These are phyloP conservation scores for Alternaria angustiovoidea DNA, from an alignment of 2,329 filamentous ascomycete genomes.

Conservation along the genomic window DNA sequence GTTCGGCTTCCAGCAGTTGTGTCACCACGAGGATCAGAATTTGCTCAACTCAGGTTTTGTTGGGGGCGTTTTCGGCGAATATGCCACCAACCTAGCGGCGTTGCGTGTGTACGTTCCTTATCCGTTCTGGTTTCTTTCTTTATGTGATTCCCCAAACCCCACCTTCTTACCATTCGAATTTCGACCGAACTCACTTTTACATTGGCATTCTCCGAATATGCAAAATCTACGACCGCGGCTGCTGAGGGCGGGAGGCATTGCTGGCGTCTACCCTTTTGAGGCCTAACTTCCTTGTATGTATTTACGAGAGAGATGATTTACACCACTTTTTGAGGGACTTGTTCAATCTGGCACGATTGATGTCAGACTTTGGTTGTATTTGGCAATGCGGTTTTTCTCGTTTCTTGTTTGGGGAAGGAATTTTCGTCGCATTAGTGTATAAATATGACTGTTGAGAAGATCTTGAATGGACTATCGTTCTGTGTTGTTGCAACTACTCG, in stretches of 20 bases:
- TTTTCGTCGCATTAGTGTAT: slow-evolving; percentile 10
- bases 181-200: slow-evolving; percentile 4
- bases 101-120: background rate
- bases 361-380: background rate
- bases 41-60: slow-evolving; percentile 2
- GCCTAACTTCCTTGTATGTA: slow-evolving; percentile 14
- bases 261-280: slow-evolving; percentile 5
- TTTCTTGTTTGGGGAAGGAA: background rate
- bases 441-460: slow-evolving; percentile 8
- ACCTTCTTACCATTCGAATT: slow-evolving; percentile 4
- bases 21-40: background rate
- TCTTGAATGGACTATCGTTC: background rate
- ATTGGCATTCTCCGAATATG: background rate
- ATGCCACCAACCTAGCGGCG: slow-evolving; percentile 1
- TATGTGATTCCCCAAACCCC: slow-evolving; percentile 26
- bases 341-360: slow-evolving; percentile 7
- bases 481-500: slow-evolving; percentile 1
- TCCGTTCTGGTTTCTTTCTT: slow-evolving; percentile 5
- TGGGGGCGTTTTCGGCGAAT: slow-evolving; percentile 6
- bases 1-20: background rate
- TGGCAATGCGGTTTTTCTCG: background rate
- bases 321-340: background rate
- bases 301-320: slow-evolving; percentile 14
- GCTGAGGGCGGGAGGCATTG: slow-evolving; percentile 1
- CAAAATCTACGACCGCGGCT: background rate